phyloP scores from a whole-genome alignment of 495 filamentous ascomycete species.

The Hypoxylon subgilvum region DNA sequence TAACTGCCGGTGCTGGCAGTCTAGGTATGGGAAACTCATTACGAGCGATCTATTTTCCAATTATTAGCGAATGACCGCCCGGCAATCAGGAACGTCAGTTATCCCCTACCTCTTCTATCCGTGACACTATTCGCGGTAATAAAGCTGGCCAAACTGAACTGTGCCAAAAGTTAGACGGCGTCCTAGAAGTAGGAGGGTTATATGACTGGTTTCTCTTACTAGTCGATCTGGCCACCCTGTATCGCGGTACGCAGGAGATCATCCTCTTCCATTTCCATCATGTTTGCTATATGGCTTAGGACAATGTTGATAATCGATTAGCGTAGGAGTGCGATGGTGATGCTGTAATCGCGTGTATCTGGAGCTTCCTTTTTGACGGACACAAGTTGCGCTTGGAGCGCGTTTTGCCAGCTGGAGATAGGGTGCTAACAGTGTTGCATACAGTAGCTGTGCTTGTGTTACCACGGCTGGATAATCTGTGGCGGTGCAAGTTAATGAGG shows the following conservation, averaged over 20 bases:
- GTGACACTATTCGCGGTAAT: constrained; percentile 44
- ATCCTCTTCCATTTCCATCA: constrained; percentile 65
- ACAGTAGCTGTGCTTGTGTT: not conserved
- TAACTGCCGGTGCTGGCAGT: constrained; percentile 42
- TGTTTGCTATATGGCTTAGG: constrained; percentile 29
- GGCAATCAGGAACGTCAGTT: not conserved
- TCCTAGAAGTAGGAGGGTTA: not conserved
- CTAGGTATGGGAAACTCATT: constrained; percentile 54
- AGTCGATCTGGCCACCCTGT: constrained; percentile 70
- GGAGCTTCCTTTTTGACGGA: constrained; percentile 29
- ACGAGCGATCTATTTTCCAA: constrained; percentile 44
- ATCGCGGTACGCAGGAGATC: constrained; percentile 67
- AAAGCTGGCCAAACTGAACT: constrained; percentile 51
- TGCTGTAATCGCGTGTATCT: constrained; percentile 23
- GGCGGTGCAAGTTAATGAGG: no score
- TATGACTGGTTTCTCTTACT: constrained; percentile 56
- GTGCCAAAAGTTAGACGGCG: not conserved
- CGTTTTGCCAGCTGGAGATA: not conserved
- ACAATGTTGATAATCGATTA: not conserved
- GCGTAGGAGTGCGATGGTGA: constrained; percentile 9
- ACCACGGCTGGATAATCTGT: no score
- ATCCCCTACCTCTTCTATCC: constrained; percentile 49
- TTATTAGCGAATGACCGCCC: not conserved
- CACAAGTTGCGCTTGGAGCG: constrained; percentile 5
- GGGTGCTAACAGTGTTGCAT: not conserved